These are phyloP conservation scores for Calvatia gigantea DNA, from an alignment of 768 basidiomycete genomes.

Conservation along the genomic window DNA sequence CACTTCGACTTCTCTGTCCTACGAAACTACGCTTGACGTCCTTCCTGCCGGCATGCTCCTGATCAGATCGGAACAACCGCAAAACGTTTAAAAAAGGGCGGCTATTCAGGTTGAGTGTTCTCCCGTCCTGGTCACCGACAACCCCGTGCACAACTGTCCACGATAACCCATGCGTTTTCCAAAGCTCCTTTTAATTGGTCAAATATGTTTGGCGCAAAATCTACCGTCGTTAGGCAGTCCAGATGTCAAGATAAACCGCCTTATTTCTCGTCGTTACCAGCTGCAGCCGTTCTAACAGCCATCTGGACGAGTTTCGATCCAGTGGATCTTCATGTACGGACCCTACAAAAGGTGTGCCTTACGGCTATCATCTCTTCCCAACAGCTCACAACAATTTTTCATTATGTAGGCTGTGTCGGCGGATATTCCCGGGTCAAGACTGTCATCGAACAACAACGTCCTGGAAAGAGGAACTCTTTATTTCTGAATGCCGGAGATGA, in stretches of 20 bases:
- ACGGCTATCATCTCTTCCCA: not conserved
- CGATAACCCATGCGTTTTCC: not conserved
- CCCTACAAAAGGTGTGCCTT: conserved; percentile 21
- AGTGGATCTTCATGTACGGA: conserved; percentile 35
- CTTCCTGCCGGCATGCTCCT: too few species aligned
- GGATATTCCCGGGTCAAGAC: conserved; percentile 42
- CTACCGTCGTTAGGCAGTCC: not conserved
- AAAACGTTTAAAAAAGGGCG: too few species aligned
- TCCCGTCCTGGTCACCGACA: not conserved
- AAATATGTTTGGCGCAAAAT: not conserved
- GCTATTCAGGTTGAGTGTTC: not conserved
- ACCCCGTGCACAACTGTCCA: not conserved
- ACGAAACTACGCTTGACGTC: not conserved
- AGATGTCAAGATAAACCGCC: conserved; percentile 16
- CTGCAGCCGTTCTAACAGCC: conserved; percentile 21
- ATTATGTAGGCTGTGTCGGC: conserved; percentile 31
- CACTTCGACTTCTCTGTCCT: not conserved
- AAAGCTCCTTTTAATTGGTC: not conserved
- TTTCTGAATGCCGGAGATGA: conserved; percentile 46
- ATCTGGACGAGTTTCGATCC: conserved; percentile 34
- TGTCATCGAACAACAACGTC: conserved; percentile 29
- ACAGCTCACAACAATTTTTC: too few species aligned
- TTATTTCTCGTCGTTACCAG: conserved; percentile 21
- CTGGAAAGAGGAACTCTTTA: conserved; percentile 30
- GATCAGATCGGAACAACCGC: too few species aligned